Evolutionary conservation across 2,329 filamentous ascomycete species (phyloP), one percentile per base, ranked within the genome.

Genomic region (Penicillium aurantiogriseum): DNA sequence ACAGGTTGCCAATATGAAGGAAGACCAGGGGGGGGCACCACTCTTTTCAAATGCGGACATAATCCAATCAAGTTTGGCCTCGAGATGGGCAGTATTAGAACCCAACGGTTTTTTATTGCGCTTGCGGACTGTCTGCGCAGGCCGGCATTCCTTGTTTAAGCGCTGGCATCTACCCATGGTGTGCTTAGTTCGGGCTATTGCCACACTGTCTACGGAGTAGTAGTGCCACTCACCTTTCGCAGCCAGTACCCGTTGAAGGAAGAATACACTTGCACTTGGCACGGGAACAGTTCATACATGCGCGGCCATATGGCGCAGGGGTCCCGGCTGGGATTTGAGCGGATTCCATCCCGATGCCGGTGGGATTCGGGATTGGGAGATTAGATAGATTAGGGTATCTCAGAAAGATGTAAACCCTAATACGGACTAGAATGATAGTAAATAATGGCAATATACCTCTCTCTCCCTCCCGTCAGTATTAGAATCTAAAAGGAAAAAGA

Each of bases 71-170:
- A 71, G 59, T 51, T 70, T 71, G 27, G 65, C 69, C 54, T 72
- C 70, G 3, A 71, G 63, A 25, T 67, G 62, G 5, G 66, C 62
- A 8, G 63, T 67, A 45, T 58, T 67, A 9, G 66, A 63, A 15
- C 59, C 48, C 10, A 60, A 52, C 10, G 57, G 58, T 19, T 66
- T 70, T 43, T 66, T 71, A 49, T 75, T 72, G 15, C 73, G 65
- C 58, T 63, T 67, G 45, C 65, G 60, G 13, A 59, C 66, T n/a
- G 73, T 70, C 19, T 65, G 63, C 9, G 76, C 73, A 11, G 77
- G 74, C 19, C 70, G 67, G 58, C 79, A 80, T 46, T 75, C 67
- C 59, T 75, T 77, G 23, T 71, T 71, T 1, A 80, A 65, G 5
- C 78, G 75, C 47, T 74, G 66, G 44, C 79, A 81, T 55, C 79